Conservation (phyloP, 192 early-diverging fungal species). For the Backusella morwellensis region DNA sequence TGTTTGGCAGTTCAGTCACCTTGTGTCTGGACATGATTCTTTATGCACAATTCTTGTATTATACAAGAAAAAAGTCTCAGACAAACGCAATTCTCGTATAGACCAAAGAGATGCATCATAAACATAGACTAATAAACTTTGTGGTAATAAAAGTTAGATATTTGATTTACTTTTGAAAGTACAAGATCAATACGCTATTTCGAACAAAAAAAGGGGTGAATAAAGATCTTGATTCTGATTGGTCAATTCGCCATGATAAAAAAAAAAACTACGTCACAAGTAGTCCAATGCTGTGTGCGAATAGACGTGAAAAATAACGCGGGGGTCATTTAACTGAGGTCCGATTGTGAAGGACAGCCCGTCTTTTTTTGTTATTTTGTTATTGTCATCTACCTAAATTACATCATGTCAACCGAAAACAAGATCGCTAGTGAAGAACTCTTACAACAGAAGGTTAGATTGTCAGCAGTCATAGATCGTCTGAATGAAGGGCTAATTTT, state of each 20-base stretch:
- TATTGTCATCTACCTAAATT: background rate
- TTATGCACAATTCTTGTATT: slow-evolving; percentile 25
- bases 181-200: too few relatives aligned
- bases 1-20: slow-evolving; percentile 66
- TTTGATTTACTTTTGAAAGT: too few relatives aligned
- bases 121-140: too few relatives aligned
- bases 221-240: background rate
- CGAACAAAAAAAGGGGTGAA: too few relatives aligned
- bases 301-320: background rate
- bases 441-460: slow-evolving; percentile 58
- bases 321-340: background rate
- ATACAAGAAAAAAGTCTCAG: background rate
- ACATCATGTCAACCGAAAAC: slow-evolving; percentile 20
- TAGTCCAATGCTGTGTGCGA: background rate
- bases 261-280: background rate
- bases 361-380: slow-evolving; percentile 6
- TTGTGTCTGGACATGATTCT: slow-evolving; percentile 68
- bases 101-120: background rate
- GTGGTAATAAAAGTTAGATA: too few relatives aligned
- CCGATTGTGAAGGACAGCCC: background rate
- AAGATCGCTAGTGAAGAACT: slow-evolving; percentile 60
- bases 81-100: background rate
- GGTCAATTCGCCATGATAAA: background rate
- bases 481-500: too few relatives aligned
- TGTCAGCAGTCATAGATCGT: background rate